Evolutionary conservation across 805 yeast species (phyloP).

Genomic region (Cyberlindnera euphorbiiphila): DNA sequence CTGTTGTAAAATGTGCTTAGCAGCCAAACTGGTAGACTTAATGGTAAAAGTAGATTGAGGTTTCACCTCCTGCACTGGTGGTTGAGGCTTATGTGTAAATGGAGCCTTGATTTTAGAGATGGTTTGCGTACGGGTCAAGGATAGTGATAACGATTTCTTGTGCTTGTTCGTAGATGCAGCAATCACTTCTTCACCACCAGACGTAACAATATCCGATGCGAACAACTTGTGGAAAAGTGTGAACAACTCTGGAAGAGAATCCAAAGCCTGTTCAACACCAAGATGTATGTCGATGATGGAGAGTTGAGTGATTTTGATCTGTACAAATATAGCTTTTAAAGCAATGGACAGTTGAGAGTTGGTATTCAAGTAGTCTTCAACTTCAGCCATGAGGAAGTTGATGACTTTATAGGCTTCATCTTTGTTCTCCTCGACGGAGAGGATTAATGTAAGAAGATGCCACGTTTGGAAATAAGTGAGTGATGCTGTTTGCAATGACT

Average conservation of each 20-base stretch:
- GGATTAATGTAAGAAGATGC: slow-evolving; percentile 62
- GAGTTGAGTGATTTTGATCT: slow-evolving; percentile 71
- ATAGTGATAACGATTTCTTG: slow-evolving; percentile 16
- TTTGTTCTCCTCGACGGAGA: slow-evolving; percentile 56
- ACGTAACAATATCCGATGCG: slow-evolving; percentile 24
- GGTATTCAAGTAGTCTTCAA: slow-evolving; percentile 30
- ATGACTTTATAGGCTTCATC: slow-evolving; percentile 54
- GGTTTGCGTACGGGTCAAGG: slow-evolving; percentile 17
- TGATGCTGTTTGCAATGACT: slow-evolving; percentile 23
- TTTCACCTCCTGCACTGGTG: neutral
- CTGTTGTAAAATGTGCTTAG: slow-evolving; percentile 42
- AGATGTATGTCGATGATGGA: slow-evolving; percentile 60
- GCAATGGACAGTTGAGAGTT: slow-evolving; percentile 2
- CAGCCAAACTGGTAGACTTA: slow-evolving; percentile 4
- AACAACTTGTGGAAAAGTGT: slow-evolving; percentile 51
- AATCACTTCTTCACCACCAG: neutral
- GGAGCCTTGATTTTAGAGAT: slow-evolving; percentile 21
- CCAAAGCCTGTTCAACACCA: slow-evolving; percentile 58
- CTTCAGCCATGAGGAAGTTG: slow-evolving; percentile 45
- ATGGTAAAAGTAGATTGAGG: slow-evolving; percentile 7
- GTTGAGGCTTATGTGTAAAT: slow-evolving; percentile 7
- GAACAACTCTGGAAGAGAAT: slow-evolving; percentile 63
- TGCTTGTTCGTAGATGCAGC: slow-evolving; percentile 4
- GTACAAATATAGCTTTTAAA: slow-evolving; percentile 39
- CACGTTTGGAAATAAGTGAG: slow-evolving; percentile 57